Base-by-base conservation (phyloP, 2,329 filamentous ascomycete genomes). In the Dendrostoma leiphaemia region DNA sequence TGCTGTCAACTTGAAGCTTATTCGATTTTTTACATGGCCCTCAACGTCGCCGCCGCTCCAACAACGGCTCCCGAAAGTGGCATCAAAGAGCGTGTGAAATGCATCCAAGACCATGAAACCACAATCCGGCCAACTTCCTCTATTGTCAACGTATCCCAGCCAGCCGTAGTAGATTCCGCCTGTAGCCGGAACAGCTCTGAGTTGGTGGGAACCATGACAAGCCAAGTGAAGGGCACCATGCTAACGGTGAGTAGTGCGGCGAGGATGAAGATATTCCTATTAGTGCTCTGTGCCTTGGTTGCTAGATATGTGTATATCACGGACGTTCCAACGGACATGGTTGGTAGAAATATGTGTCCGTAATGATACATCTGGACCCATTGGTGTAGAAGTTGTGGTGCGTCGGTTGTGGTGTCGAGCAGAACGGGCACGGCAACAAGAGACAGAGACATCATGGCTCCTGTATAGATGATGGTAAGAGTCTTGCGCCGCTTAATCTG, bases 281-380 rank as follows among this genome's bases (percentile, higher is more conserved):
- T 3, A 13, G 37, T 21, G 21, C 9, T 37, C 12, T 7, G 13
- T 5, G 1, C 19, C 6, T 59, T 29, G 1, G 56, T 58, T 12
- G 58, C 49, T 53, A 60, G 6, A 21, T 23, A 64, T 5, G 12
- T 48, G 44, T 68, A 64, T 2, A 70, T 51, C 3, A 53, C 17
- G 26, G 56, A 40, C 19, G 64, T 66, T 2, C 32, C 58, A 21
- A 70, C 57, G 3, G 60, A 59, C 37, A 69, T 32, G 15, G 60
- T 54, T 2, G 69, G 69, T 50, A 69, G 58, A 5, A 56, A 46
- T 3, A 57, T 48, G 53, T 68, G 67, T 2, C 67, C 68, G 41
- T 67, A 68, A 59, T 66, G 61, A 54, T 71, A 72, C 37, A 68
- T 57, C 6, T 65, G 60, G 2, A 60, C 63, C 67, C 66, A 71